phyloP scores from a whole-genome alignment of 768 basidiomycete species.

The Lentinula sp. region DNA sequence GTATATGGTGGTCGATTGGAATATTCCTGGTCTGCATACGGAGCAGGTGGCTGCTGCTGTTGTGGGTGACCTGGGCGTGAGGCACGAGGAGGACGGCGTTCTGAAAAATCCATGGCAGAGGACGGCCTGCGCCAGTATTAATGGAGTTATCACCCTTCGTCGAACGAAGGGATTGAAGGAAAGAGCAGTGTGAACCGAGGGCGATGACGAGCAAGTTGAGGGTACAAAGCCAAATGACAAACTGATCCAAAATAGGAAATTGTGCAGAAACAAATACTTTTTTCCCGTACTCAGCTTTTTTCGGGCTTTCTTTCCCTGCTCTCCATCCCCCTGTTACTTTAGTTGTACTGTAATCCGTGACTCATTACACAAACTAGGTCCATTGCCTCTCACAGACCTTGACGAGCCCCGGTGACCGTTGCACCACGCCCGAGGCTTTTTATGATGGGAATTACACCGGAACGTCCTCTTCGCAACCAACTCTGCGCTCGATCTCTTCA shows the following conservation, averaged over 20 bases:
- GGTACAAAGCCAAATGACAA: not conserved
- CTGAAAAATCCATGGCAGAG: constrained; percentile 32
- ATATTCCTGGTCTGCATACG: constrained; percentile 26
- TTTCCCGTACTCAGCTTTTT: not conserved
- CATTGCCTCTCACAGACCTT: too few species aligned
- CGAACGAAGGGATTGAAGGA: not conserved
- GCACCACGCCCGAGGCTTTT: too few species aligned
- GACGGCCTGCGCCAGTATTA: constrained; percentile 4
- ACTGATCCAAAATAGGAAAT: not conserved
- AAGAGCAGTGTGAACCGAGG: not conserved
- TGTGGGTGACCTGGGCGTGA: constrained; percentile 37
- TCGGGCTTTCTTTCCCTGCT: too few species aligned
- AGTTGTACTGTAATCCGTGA: too few species aligned
- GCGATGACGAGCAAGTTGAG: not conserved
- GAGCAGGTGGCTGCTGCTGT: constrained; percentile 31
- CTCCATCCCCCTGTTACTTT: too few species aligned
- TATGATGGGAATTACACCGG: too few species aligned
- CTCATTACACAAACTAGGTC: too few species aligned
- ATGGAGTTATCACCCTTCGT: not conserved
- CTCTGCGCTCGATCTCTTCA: too few species aligned
- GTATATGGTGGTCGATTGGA: constrained; percentile 22
- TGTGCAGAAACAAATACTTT: not conserved
- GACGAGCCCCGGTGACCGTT: too few species aligned
- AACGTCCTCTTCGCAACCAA: too few species aligned
- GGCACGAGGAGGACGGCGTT: constrained; percentile 51